A percentile compares a stretch with the other conserved stretches of the same genome.
Evolutionary conservation across 495 filamentous ascomycete genomes (phyloP).

Genomic region (Annulohypoxylon bovei): DNA sequence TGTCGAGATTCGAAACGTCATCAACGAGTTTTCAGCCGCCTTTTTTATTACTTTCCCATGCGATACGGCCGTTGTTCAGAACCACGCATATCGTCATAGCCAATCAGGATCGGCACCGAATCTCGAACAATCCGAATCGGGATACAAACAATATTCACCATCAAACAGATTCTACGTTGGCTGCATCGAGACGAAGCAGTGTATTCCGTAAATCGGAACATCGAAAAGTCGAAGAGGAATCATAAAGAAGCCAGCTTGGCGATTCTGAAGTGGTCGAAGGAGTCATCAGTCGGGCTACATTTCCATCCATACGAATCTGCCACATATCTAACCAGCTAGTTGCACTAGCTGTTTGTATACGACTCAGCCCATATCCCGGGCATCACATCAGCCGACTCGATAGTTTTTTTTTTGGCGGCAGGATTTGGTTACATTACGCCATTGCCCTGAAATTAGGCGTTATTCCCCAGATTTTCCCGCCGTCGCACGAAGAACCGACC

Average conservation of each 20-base stretch:
- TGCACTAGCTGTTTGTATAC: conserved; percentile 11
- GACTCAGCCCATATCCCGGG: neutral
- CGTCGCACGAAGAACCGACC: neutral
- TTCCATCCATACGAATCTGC: conserved; percentile 9
- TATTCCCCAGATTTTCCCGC: conserved; percentile 30
- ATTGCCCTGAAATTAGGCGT: conserved; percentile 36
- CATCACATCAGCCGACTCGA: conserved; percentile 31
- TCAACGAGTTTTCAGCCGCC: neutral
- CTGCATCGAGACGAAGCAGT: neutral
- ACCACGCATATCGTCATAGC: neutral
- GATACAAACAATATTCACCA: conserved; percentile 1
- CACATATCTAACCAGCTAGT: neutral
- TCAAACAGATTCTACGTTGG: neutral
- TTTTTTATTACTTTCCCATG: neutral
- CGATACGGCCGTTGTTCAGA: conserved; percentile 1
- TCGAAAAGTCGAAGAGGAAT: neutral
- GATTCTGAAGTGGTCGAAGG: neutral
- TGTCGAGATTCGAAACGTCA: neutral
- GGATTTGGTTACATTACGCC: conserved; percentile 34
- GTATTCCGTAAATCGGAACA: neutral
- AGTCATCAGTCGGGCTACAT: neutral
- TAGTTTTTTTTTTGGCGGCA: neutral
- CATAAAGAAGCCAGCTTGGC: conserved; percentile 3
- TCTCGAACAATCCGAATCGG: conserved; percentile 13
- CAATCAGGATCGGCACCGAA: conserved; percentile 5